phyloP scores from a whole-genome alignment of 225 moss, liverwort and hornwort species.

The Pseudisothecium myosuroides region DNA sequence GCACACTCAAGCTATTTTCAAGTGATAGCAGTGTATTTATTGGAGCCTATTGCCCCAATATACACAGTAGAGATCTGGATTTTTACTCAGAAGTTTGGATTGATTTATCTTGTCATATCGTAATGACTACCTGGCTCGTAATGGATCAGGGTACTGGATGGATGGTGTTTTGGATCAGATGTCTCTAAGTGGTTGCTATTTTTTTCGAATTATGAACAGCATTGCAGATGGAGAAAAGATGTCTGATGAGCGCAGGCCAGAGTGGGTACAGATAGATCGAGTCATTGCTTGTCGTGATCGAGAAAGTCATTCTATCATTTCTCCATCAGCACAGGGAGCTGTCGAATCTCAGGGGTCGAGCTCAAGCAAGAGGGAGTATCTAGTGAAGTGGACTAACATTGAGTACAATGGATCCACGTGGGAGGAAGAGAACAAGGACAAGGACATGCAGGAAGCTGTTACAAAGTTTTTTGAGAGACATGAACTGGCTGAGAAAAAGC shows the following conservation, averaged over 20 bases:
- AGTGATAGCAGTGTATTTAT: not conserved
- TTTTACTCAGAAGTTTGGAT: not conserved
- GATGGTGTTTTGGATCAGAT: not conserved
- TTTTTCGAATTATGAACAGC: conserved; percentile 27
- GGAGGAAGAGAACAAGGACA: conserved; percentile 42
- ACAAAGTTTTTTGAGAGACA: conserved; percentile 36
- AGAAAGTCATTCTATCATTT: conserved; percentile 3
- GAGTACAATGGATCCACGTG: conserved; percentile 72
- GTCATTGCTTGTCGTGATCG: conserved; percentile 52
- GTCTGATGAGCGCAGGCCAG: conserved; percentile 62
- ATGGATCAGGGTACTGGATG: not conserved
- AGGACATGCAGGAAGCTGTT: conserved; percentile 52
- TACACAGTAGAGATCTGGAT: not conserved
- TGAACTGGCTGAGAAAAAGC: conserved; percentile 24
- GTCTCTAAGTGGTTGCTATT: not conserved
- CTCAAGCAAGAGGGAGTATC: conserved; percentile 27
- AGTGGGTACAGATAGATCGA: conserved; percentile 73
- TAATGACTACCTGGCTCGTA: not conserved
- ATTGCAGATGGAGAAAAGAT: conserved; percentile 16
- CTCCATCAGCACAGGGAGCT: conserved; percentile 7
- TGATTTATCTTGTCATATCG: not conserved
- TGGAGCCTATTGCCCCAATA: not conserved
- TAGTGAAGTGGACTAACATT: conserved; percentile 71
- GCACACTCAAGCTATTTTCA: not conserved
- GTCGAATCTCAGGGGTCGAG: conserved; percentile 6